Evolutionary conservation across 1,284 basidiomycete species (phyloP).

Genomic region (Cutaneotrichosporon cutaneum): DNA sequence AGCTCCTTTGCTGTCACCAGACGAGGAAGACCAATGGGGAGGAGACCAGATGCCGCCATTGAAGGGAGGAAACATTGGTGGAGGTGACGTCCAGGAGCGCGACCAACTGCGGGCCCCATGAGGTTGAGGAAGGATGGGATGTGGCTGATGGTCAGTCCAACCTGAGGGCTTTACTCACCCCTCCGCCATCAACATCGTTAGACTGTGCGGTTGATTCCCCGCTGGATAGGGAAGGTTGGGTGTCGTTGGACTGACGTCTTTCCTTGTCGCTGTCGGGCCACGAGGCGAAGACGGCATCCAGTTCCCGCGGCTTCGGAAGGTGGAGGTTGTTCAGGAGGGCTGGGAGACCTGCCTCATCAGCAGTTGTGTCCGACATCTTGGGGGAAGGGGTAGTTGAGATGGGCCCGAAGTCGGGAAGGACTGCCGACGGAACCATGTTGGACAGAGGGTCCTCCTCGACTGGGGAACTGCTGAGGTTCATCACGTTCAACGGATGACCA

Average conservation of each 20-base stretch:
- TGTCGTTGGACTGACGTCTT: background rate
- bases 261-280: background rate
- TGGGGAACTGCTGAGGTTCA: background rate
- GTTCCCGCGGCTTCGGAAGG: background rate
- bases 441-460: background rate
- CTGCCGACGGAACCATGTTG: background rate
- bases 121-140: background rate
- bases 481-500: background rate
- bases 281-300: background rate
- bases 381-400: background rate
- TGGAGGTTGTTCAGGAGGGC: background rate
- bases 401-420: background rate
- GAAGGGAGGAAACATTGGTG: background rate
- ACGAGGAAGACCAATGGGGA: background rate
- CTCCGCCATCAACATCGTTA: background rate
- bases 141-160: background rate
- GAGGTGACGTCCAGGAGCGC: background rate
- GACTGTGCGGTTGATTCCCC: background rate
- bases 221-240: background rate
- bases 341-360: background rate
- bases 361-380: background rate
- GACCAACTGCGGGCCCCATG: background rate
- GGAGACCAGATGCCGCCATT: background rate
- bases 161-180: background rate
- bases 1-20: background rate